These are phyloP conservation scores for Pistacia vera DNA, from an alignment of 345 rosid genomes.

Conservation along the genomic window DNA sequence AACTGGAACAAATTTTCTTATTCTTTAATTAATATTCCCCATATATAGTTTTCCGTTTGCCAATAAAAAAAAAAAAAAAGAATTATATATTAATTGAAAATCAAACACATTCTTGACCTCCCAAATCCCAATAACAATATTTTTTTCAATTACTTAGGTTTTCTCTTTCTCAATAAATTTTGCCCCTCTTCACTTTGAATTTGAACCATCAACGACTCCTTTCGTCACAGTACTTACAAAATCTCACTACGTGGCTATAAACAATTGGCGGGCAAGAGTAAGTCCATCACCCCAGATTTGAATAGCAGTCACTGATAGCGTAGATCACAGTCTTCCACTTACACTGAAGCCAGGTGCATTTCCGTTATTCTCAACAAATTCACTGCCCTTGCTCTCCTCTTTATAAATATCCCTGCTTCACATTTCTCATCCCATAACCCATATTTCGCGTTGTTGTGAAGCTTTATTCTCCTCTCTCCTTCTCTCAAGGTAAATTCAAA, in stretches of 20 bases:
- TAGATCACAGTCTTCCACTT: not conserved
- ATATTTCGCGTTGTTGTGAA: slow-evolving; percentile 32
- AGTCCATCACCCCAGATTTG: not conserved
- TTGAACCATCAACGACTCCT: slow-evolving; percentile 10
- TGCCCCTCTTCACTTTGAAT: slow-evolving; percentile 10
- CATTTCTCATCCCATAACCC: not conserved
- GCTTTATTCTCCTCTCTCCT: slow-evolving; percentile 21
- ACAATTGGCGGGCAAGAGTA: not conserved
- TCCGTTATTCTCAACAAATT: slow-evolving; percentile 25
- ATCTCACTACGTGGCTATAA: not conserved
- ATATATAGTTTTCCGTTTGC: no score
- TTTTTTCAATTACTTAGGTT: not conserved
- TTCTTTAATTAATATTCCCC: no score
- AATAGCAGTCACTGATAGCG: not conserved
- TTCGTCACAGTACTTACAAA: not conserved
- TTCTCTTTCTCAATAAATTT: not conserved
- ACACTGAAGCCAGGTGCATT: slow-evolving; percentile 22
- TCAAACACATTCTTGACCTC: no score
- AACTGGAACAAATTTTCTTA: no score
- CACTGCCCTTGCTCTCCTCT: slow-evolving; percentile 3
- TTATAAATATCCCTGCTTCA: slow-evolving; percentile 7
- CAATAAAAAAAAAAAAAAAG: no score
- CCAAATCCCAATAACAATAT: no score
- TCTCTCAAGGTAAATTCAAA: slow-evolving; percentile 8
- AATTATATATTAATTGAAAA: no score